Conservation (phyloP, 176 grass and related monocot species). For the Pontederia paniculata region DNA sequence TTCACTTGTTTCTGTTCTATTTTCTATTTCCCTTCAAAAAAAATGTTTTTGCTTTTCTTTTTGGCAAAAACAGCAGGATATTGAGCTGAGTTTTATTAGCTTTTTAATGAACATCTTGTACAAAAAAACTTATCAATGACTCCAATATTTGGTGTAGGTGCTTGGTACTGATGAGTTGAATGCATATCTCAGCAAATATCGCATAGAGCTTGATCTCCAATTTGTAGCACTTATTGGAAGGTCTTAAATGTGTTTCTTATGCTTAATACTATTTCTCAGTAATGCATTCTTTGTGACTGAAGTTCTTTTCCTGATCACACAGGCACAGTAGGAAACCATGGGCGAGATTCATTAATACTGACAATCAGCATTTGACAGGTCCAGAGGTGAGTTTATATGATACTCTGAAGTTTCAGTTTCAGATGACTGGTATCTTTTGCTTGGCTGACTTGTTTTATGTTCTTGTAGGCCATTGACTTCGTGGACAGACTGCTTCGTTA, state of each 20-base stretch:
- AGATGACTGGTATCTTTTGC: background rate
- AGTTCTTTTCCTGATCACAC: conserved; percentile 8
- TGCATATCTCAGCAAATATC: conserved; percentile 63
- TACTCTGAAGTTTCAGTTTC: background rate
- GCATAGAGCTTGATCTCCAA: conserved; percentile 58
- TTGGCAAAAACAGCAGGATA: background rate
- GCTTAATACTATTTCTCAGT: background rate
- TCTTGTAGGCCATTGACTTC: conserved; percentile 60
- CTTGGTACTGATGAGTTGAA: conserved; percentile 74
- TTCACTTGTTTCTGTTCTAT: no score
- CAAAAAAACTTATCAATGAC: background rate
- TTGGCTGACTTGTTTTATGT: conserved; percentile 17
- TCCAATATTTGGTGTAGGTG: conserved; percentile 33
- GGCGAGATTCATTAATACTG: conserved; percentile 56
- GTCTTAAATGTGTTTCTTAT: conserved; percentile 18
- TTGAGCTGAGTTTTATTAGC: no score
- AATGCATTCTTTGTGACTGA: background rate
- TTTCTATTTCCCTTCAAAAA: background rate
- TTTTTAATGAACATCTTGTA: background rate
- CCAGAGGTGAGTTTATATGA: conserved; percentile 39
- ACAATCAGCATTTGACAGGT: conserved; percentile 57
- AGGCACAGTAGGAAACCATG: conserved; percentile 77
- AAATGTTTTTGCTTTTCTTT: background rate
- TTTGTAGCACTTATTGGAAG: conserved; percentile 65
- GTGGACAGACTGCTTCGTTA: conserved; percentile 71